These are phyloP conservation scores for Pyrus hybrid DNA, from an alignment of 331 rosid species.

Conservation along the genomic window DNA sequence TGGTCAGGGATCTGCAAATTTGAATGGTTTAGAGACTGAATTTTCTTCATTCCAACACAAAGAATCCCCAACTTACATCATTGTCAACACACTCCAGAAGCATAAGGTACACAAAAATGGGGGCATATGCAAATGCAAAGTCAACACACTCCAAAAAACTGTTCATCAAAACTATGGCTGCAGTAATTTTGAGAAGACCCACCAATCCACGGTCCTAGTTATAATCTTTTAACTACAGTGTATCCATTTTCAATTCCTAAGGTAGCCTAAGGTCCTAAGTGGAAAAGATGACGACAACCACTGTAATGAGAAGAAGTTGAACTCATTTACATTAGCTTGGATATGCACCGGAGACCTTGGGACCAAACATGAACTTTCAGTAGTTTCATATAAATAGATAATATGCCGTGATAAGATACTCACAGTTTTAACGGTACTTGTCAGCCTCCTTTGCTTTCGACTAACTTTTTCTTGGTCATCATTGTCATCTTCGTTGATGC, in stretches of 20 bases:
- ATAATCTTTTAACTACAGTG: background rate
- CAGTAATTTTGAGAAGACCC: background rate
- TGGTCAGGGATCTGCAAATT: slow-evolving; percentile 70
- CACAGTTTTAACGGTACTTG: slow-evolving; percentile 31
- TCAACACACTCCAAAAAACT: background rate
- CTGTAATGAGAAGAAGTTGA: background rate
- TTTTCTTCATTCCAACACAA: background rate
- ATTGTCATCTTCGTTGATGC: slow-evolving; percentile 52
- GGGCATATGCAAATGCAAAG: background rate
- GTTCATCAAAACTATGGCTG: background rate
- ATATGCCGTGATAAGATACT: slow-evolving; percentile 12
- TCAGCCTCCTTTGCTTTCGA: slow-evolving; percentile 41
- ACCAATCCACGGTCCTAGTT: background rate
- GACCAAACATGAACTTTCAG: too few relatives aligned
- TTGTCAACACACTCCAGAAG: background rate
- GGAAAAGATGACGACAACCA: background rate
- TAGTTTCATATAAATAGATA: background rate
- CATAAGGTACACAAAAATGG: background rate
- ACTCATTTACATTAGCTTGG: background rate
- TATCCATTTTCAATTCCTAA: background rate
- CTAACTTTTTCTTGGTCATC: slow-evolving; percentile 25
- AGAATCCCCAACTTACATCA: background rate
- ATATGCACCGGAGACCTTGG: background rate
- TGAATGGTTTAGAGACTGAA: slow-evolving; percentile 7
- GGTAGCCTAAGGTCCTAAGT: background rate